These are phyloP conservation scores for Prunus mume DNA, from an alignment of 306 rosid species.

Conservation along the genomic window DNA sequence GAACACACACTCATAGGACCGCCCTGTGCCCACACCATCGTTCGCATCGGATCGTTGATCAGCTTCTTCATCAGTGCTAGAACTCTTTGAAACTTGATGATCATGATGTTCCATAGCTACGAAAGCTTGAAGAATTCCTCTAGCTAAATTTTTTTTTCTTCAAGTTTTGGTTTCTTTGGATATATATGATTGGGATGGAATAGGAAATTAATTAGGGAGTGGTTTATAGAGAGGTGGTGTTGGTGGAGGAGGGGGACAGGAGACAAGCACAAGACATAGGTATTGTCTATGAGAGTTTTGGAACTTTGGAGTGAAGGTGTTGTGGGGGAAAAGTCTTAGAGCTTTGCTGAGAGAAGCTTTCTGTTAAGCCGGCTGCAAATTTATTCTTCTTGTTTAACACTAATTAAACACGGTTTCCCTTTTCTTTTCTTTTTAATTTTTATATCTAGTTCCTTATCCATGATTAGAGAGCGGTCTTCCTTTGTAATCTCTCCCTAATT, in stretches of 20 bases:
- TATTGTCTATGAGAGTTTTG: constrained; percentile 40
- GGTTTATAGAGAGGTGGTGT: constrained; percentile 1
- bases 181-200: background rate
- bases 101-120: constrained; percentile 40
- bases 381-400: background rate
- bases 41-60: constrained; percentile 40
- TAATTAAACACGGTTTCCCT: background rate
- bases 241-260: background rate
- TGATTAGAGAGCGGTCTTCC: background rate
- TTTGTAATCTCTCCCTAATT: background rate
- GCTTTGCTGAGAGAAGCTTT: constrained; percentile 38
- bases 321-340: constrained; percentile 59
- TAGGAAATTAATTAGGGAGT: background rate
- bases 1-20: constrained; percentile 80
- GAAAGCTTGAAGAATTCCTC: no score
- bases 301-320: constrained; percentile 20
- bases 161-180: background rate
- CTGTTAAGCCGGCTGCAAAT: constrained; percentile 56
- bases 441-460: background rate
- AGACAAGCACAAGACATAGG: constrained; percentile 52
- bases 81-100: constrained; percentile 48
- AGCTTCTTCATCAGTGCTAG: constrained; percentile 39
- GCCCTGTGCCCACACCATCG: constrained; percentile 44
- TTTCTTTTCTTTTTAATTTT: background rate
- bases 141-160: background rate